Evolutionary conservation across 2,329 filamentous ascomycete genomes (phyloP).

Genomic region (Zopfia rhizophila): DNA sequence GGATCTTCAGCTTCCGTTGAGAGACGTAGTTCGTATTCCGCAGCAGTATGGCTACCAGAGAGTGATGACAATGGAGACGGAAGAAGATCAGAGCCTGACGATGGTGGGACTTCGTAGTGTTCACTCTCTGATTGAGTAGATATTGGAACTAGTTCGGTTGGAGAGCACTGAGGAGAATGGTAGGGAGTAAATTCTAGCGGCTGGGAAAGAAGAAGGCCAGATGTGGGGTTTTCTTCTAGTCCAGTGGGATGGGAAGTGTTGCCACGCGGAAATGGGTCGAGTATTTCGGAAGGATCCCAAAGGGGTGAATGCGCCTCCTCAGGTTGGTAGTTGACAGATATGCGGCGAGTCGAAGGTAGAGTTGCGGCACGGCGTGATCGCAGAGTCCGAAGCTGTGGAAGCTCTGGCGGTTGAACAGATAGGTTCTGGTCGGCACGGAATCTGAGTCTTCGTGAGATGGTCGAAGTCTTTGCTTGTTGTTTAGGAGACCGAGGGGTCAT

Average conservation of each 20-base stretch:
- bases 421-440: conserved; percentile 41
- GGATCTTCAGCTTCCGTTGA: conserved; percentile 33
- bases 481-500: conserved; percentile 48
- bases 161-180: conserved; percentile 29
- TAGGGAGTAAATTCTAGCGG: conserved; percentile 28
- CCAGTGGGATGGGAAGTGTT: conserved; percentile 30
- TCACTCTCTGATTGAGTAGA: conserved; percentile 21
- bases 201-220: conserved; percentile 31
- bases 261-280: conserved; percentile 30
- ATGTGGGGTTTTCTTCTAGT: conserved; percentile 23
- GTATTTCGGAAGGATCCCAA: conserved; percentile 34
- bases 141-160: conserved; percentile 21
- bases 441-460: conserved; percentile 49
- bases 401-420: conserved; percentile 42
- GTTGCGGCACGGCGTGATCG: conserved; percentile 47
- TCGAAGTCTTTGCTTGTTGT: conserved; percentile 39
- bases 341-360: conserved; percentile 39
- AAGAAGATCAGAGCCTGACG: conserved; percentile 24
- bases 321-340: conserved; percentile 40
- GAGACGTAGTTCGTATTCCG: conserved; percentile 30
- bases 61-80: conserved; percentile 36
- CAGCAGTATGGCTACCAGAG: conserved; percentile 28
- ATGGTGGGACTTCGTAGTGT: conserved; percentile 25
- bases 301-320: conserved; percentile 34
- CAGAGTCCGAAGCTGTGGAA: conserved; percentile 38